These are phyloP conservation scores for Nissolia schottii DNA, from an alignment of 306 rosid genomes.

Conservation along the genomic window DNA sequence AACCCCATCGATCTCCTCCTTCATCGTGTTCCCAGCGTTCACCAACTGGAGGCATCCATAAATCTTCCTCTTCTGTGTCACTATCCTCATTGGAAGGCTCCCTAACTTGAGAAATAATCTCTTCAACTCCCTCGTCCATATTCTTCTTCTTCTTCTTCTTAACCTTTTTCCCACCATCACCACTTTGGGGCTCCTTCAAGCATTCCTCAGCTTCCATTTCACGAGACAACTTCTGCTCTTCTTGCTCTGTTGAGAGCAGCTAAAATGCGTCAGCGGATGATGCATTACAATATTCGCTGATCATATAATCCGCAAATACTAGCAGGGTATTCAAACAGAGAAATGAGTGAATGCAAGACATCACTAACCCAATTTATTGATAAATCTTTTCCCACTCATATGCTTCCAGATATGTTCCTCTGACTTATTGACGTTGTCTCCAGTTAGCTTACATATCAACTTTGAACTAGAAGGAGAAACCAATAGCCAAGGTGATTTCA, in stretches of 20 bases:
- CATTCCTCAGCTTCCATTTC: slow-evolving; percentile 39
- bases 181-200: slow-evolving; percentile 32
- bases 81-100: slow-evolving; percentile 40
- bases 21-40: slow-evolving; percentile 89
- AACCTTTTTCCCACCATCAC: slow-evolving; percentile 34
- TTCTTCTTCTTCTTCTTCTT: slow-evolving; percentile 23
- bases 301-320: neutral
- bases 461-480: slow-evolving; percentile 54
- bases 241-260: slow-evolving; percentile 49
- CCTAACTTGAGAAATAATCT: slow-evolving; percentile 42
- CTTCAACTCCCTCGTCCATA: slow-evolving; percentile 39
- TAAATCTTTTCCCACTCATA: slow-evolving; percentile 82
- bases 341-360: neutral
- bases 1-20: slow-evolving; percentile 80
- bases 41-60: slow-evolving; percentile 87
- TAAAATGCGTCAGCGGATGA: neutral
- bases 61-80: slow-evolving; percentile 56
- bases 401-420: slow-evolving; percentile 99
- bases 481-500: neutral
- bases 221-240: slow-evolving; percentile 41
- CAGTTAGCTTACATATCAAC: slow-evolving; percentile 80
- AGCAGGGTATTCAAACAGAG: neutral
- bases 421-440: slow-evolving; percentile 75
- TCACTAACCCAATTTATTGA: slow-evolving; percentile 78
- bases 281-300: neutral